These are phyloP conservation scores for Phyllosticta capitalensis DNA, from an alignment of 2,329 filamentous ascomycete species.

Conservation along the genomic window DNA sequence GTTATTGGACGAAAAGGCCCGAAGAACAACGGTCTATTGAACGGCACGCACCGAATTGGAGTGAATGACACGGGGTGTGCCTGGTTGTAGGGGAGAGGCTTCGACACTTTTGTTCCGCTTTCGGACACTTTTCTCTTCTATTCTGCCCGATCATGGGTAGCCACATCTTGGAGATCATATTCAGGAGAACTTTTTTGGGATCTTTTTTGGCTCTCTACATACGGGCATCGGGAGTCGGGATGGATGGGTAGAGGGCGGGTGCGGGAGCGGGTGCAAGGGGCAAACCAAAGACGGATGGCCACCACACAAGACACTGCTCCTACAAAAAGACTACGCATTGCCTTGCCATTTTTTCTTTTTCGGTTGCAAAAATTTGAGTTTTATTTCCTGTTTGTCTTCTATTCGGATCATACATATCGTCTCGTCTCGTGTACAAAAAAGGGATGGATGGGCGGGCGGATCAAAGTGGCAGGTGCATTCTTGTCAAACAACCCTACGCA, in stretches of 20 bases:
- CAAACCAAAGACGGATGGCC: not conserved
- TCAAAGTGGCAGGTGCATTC: not conserved
- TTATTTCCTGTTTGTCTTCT: not conserved
- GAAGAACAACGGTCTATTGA: not conserved
- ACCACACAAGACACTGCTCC: no score
- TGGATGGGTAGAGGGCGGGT: no score
- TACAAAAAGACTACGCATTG: no score
- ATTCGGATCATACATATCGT: not conserved
- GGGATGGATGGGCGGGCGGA: not conserved
- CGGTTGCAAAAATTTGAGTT: not conserved
- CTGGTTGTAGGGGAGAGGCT: no score
- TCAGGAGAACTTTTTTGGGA: not conserved
- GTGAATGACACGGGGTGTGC: not conserved
- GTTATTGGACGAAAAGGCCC: not conserved
- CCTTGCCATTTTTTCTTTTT: no score
- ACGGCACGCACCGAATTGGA: not conserved
- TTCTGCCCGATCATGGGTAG: not conserved
- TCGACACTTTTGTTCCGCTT: not conserved
- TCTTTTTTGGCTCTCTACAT: no score
- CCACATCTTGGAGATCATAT: not conserved
- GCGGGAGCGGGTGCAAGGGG: not conserved
- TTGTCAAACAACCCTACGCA: not conserved
- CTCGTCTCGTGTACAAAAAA: not conserved
- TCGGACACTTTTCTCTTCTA: not conserved
- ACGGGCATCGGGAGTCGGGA: not conserved